These are phyloP conservation scores for Penicillium sp. DNA, from an alignment of 2,329 filamentous ascomycete genomes.

Conservation along the genomic window DNA sequence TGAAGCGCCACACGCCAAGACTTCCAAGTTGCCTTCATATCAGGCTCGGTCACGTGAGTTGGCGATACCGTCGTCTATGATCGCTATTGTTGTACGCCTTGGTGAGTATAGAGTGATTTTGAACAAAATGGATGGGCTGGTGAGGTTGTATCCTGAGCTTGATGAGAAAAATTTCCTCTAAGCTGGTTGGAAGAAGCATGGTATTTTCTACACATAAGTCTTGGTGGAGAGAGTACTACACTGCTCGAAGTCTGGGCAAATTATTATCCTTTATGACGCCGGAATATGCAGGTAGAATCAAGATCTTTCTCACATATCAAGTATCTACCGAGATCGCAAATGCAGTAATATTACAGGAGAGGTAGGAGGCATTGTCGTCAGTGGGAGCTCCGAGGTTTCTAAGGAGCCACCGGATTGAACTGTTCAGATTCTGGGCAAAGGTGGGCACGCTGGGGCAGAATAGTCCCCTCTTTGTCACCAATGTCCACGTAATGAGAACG, in stretches of 20 bases:
- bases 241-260: neutral
- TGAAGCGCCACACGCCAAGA: conserved; percentile 15
- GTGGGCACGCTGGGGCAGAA: conserved; percentile 44
- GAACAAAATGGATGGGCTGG: too few relatives aligned
- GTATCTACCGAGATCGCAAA: conserved; percentile 10
- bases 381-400: neutral
- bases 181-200: neutral
- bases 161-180: neutral
- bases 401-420: neutral
- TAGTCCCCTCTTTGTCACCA: conserved; percentile 38
- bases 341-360: conserved; percentile 22
- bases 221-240: neutral
- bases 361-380: neutral
- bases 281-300: neutral
- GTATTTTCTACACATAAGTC: neutral
- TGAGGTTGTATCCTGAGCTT: too few relatives aligned
- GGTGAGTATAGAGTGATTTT: too few relatives aligned
- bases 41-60: neutral
- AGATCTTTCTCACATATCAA: neutral
- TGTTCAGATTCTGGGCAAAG: conserved; percentile 20
- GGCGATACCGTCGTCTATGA: neutral
- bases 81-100: neutral
- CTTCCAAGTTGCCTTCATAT: neutral
- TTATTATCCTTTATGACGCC: neutral
- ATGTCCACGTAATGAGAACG: conserved; percentile 42